phyloP scores from a whole-genome alignment of 23 red algal genomes.

The Cyanidiococcus yangmingshanensis region DNA sequence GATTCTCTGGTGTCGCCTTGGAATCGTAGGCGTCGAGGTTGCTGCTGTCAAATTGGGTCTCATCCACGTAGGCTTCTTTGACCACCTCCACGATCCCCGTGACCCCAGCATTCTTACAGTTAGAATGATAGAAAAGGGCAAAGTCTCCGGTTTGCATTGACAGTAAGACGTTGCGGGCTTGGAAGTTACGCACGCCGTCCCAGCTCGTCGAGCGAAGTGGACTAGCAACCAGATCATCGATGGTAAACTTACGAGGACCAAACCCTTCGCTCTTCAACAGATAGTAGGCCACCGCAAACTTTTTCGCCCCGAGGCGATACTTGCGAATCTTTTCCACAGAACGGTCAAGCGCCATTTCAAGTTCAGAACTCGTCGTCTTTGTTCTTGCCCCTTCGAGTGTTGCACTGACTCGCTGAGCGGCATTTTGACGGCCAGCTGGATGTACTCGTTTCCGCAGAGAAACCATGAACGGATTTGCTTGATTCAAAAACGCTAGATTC shows the following conservation, averaged over 20 bases:
- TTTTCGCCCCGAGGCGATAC: not conserved
- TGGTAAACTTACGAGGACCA: slow-evolving; percentile 63
- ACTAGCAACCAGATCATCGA: slow-evolving; percentile 53
- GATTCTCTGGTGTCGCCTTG: slow-evolving; percentile 38
- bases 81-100: slow-evolving; percentile 58
- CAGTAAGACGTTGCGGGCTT: slow-evolving; percentile 64
- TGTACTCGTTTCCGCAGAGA: not conserved
- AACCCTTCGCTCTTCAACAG: slow-evolving; percentile 73
- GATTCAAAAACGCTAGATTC: not conserved
- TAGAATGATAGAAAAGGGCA: slow-evolving; percentile 93
- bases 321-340: not conserved
- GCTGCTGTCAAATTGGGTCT: slow-evolving; percentile 44
- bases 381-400: no score
- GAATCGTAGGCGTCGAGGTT: slow-evolving; percentile 37
- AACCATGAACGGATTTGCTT: not conserved
- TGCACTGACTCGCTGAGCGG: not conserved
- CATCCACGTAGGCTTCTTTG: slow-evolving; percentile 51
- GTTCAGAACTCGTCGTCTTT: no score
- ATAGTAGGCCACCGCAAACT: slow-evolving; percentile 26
- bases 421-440: not conserved
- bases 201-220: slow-evolving; percentile 38
- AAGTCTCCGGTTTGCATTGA: slow-evolving; percentile 54
- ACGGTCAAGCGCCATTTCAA: not conserved
- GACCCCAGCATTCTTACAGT: slow-evolving; percentile 48
- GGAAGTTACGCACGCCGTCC: slow-evolving; percentile 92